Percentiles rank a stretch among this genome's conserved stretches.
Evolutionary conservation across 2,329 filamentous ascomycete genomes (phyloP).

Genomic region (Xylaria sp.): DNA sequence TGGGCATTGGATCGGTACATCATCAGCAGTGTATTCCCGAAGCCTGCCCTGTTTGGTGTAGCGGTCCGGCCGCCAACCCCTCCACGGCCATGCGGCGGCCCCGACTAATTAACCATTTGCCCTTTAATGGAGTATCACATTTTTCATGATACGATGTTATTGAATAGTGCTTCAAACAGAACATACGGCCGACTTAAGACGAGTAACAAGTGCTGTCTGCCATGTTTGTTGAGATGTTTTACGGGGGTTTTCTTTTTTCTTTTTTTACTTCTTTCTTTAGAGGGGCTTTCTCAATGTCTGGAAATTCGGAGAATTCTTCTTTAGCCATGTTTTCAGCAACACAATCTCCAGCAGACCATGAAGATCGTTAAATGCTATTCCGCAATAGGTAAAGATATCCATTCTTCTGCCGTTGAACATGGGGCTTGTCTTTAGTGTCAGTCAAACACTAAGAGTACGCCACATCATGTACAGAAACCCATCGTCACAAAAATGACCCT

Average conservation of each 20-base stretch:
- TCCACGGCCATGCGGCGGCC: conserved; percentile 7
- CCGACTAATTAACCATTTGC: conserved; percentile 7
- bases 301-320: conserved; percentile 32
- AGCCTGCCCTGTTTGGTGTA: conserved; percentile 31
- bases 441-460: not conserved
- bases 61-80: conserved; percentile 7
- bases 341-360: conserved; percentile 12
- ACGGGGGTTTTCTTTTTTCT: not conserved
- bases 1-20: conserved; percentile 11
- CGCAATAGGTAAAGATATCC: conserved; percentile 27
- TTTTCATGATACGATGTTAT: not conserved
- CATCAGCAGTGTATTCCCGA: conserved; percentile 33
- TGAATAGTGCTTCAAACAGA: not conserved
- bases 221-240: too few relatives aligned
- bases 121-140: not conserved
- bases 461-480: not conserved
- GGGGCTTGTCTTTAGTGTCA: not conserved
- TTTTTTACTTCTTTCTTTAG: not conserved
- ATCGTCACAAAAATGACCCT: not conserved
- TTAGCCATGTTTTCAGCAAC: conserved; percentile 33
- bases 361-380: conserved; percentile 13
- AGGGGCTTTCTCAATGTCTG: conserved; percentile 12
- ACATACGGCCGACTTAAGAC: not conserved
- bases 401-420: conserved; percentile 19
- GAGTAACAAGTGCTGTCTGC: not conserved